A percentile compares a stretch with the other conserved stretches of the same genome.
phyloP scores from a whole-genome alignment of 352 stramenopile species.

The Pythium sukuiense region DNA sequence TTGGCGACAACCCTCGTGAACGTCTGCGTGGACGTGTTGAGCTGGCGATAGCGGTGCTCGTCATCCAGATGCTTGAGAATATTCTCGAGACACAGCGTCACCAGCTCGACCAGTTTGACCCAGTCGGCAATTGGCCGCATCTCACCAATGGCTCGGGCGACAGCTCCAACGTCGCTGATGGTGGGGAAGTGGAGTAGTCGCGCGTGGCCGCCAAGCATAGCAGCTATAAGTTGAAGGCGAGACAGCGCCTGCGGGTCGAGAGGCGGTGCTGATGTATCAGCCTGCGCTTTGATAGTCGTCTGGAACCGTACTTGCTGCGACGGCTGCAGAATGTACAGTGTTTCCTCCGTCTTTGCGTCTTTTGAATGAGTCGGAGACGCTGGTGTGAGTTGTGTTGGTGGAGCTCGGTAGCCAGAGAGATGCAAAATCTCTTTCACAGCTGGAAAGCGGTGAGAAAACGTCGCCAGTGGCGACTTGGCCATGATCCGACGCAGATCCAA shows the following conservation, averaged over 20 bases:
- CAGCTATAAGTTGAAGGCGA: constrained; percentile 38
- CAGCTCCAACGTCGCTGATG: constrained; percentile 55
- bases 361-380: background rate
- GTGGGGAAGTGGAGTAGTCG: constrained; percentile 36
- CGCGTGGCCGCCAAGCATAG: constrained; percentile 48
- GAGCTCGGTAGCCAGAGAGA: constrained; percentile 35
- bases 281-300: constrained; percentile 20
- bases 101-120: constrained; percentile 44
- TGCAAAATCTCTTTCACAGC: constrained; percentile 37
- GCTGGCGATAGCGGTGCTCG: constrained; percentile 41
- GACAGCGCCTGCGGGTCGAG: constrained; percentile 34
- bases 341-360: background rate
- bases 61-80: constrained; percentile 48
- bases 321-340: constrained; percentile 31
- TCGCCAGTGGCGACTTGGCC: constrained; percentile 23
- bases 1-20: constrained; percentile 42
- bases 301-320: constrained; percentile 45
- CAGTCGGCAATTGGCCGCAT: constrained; percentile 27
- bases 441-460: constrained; percentile 29
- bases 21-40: constrained; percentile 52
- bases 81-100: constrained; percentile 49
- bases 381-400: background rate
- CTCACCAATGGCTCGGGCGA: constrained; percentile 39
- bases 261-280: background rate
- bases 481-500: constrained; percentile 35